A percentile compares a stretch with the other conserved stretches of the same genome.
These are phyloP conservation scores for Aspergillus tubingensis DNA, from an alignment of 2,329 filamentous ascomycete species.

Conservation along the genomic window DNA sequence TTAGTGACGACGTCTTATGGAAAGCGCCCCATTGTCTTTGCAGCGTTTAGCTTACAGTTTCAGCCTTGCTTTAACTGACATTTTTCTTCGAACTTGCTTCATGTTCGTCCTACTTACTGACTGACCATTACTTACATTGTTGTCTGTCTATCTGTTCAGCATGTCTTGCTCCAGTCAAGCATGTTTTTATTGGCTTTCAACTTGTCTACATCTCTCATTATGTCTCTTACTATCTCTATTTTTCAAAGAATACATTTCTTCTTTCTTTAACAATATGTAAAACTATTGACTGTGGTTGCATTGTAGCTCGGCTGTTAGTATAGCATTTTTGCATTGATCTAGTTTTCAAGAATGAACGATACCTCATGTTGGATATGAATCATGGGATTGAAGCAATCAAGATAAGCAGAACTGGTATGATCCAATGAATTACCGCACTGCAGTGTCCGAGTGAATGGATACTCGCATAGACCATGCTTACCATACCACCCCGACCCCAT, in stretches of 20 bases:
- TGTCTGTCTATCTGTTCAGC: constrained; percentile 2
- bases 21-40: constrained; percentile 15
- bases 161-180: constrained; percentile 3
- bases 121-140: background rate
- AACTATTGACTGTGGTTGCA: background rate
- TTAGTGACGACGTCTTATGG: constrained; percentile 14
- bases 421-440: too few relatives aligned
- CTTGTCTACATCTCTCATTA: constrained; percentile 6
- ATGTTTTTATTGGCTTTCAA: background rate
- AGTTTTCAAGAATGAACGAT: too few relatives aligned
- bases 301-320: background rate
- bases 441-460: too few relatives aligned
- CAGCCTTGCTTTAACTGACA: constrained; percentile 13
- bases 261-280: background rate
- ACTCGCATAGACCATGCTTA: too few relatives aligned
- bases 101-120: constrained; percentile 9
- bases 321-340: background rate
- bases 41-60: constrained; percentile 14
- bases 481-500: too few relatives aligned
- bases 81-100: constrained; percentile 15
- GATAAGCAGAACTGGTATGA: too few relatives aligned
- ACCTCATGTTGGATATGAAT: too few relatives aligned
- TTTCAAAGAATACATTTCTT: background rate
- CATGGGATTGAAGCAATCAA: too few relatives aligned
- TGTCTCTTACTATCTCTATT: constrained; percentile 2